Conservation (phyloP, 2,329 filamentous ascomycete species). For the Diplodia sapinea region DNA sequence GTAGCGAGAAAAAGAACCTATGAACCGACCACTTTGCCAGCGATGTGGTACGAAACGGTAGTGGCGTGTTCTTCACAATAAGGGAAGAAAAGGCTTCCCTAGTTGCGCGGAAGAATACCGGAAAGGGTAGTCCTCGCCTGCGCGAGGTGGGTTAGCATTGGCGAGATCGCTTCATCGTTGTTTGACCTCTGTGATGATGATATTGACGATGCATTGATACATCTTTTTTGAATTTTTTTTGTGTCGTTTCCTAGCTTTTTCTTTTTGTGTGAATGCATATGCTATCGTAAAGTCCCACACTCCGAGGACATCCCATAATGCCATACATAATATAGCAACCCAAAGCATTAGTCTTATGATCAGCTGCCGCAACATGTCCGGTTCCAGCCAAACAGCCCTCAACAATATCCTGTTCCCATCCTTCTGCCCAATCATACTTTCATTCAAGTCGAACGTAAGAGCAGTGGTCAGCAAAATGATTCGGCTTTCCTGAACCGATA, state of each 20-base stretch:
- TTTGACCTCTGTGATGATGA: not conserved
- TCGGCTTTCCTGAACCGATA: too few species aligned
- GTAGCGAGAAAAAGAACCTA: not conserved
- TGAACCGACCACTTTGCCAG: not conserved
- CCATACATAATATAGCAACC: not conserved
- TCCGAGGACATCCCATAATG: not conserved
- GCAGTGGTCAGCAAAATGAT: too few species aligned
- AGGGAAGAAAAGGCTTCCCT: not conserved
- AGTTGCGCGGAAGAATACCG: not conserved
- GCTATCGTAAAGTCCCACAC: not conserved
- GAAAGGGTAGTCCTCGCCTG: not conserved
- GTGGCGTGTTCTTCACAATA: constrained; percentile 1
- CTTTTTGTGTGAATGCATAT: not conserved
- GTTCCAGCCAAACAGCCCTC: not conserved
- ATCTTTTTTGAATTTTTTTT: not conserved
- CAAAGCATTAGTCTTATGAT: not conserved
- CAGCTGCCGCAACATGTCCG: not conserved
- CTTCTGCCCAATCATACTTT: not conserved
- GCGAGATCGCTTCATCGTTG: not conserved
- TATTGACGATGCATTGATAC: not conserved
- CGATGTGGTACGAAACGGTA: not conserved
- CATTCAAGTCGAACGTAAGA: not conserved
- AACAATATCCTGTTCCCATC: not conserved
- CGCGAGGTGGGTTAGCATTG: not conserved
- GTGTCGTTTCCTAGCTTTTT: not conserved